These are phyloP conservation scores for Entonaema liquescens DNA, from an alignment of 495 filamentous ascomycete species.

Conservation along the genomic window DNA sequence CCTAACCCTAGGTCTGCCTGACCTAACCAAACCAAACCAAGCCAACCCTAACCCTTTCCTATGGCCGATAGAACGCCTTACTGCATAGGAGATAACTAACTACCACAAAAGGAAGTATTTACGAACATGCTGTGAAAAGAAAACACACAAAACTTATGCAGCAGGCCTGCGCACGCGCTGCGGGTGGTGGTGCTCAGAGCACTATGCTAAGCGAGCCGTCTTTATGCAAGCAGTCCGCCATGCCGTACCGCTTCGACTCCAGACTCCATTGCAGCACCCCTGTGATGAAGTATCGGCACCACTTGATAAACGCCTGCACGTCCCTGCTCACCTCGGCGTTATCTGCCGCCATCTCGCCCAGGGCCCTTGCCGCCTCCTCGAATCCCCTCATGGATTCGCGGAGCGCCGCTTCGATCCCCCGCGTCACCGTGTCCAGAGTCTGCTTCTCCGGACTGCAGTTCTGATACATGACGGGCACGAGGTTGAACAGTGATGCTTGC, in stretches of 20 bases:
- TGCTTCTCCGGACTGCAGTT: constrained; percentile 23
- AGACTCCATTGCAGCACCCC: constrained; percentile 44
- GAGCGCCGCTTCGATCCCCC: constrained; percentile 24
- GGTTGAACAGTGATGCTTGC: constrained; percentile 41
- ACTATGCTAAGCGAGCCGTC: constrained; percentile 39
- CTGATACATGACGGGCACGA: constrained; percentile 16
- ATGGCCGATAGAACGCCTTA: too few species aligned
- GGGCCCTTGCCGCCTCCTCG: constrained; percentile 30
- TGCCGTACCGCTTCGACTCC: constrained; percentile 42
- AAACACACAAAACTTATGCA: too few species aligned
- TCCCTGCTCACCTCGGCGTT: constrained; percentile 34
- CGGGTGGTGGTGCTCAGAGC: too few species aligned
- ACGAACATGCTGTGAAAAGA: too few species aligned
- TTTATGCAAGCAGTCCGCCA: constrained; percentile 41
- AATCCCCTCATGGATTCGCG: constrained; percentile 6
- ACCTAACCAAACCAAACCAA: too few species aligned
- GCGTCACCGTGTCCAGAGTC: constrained; percentile 30
- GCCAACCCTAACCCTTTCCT: too few species aligned
- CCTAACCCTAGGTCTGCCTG: too few species aligned
- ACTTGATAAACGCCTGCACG: constrained; percentile 37
- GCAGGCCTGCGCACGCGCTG: too few species aligned
- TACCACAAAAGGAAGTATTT: too few species aligned
- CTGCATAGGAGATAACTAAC: too few species aligned
- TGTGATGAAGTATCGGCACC: constrained; percentile 44
- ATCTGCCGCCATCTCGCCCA: constrained; percentile 15